Base-by-base conservation (phyloP, 495 filamentous ascomycete species). In the Lasiosphaeris hirsuta region DNA sequence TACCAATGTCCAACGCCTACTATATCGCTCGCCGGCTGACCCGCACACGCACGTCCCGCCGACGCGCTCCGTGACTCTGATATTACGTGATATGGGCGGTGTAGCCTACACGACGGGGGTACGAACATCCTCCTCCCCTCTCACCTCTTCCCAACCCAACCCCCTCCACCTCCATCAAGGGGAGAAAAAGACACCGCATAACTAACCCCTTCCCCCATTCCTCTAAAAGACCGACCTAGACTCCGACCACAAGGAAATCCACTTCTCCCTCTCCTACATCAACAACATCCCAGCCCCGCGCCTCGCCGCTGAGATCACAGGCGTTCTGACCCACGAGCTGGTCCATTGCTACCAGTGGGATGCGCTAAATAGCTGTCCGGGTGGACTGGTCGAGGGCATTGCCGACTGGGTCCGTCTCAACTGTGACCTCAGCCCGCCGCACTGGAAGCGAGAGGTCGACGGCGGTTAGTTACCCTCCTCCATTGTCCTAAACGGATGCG, bases 281-380 rank as follows among this genome's bases (percentile, higher is more conserved):
- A 60, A 66, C 36, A 54, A 70, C 11, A 67, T 72, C 54, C 69
- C 75, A 54, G 71, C 76, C 2, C 51, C 71, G 1, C 76, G 75
- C 10, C 69, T 69, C 11, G 45, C 69, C n/a, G 63, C 81, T 35
- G 94, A 98, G 73, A 84, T 97, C 55, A 72, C 78, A 10, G 94
- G 94, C 39, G 90, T 98, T 2, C 64, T 98, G 8, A 84, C 85
- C 0, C 94, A 98, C 69, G 94, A 98, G 73, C 86, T 97, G 59
- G 94, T 97, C 10, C 94, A 98, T 69, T 97, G 92, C 75, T 96
- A 88, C 74, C 94, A 98, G 69, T 90, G 89, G 72, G 84, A 88
- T 51, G 87, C 79, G 1, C 75, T 72, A 2, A 82, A 80, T 0
- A 78, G 75, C 4, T 81, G 79, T 13, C 93, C 93, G 0, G 85